Conservation (phyloP, 306 rosid genomes). For the Dryas alaskensis region DNA sequence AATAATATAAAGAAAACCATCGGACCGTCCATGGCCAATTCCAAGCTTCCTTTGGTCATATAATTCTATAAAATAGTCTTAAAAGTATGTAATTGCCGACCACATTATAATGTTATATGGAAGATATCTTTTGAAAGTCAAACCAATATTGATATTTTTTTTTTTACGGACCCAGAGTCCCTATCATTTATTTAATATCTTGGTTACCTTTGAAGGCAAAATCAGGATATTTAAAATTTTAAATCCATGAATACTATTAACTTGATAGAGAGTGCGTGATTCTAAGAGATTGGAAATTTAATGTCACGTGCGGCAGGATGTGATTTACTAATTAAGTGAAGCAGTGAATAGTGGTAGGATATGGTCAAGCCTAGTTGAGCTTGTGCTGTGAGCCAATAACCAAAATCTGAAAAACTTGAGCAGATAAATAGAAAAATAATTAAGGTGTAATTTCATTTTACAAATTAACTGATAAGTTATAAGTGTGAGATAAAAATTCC, state of each 20-base stretch:
- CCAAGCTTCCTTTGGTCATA: too few species aligned
- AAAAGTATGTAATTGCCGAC: neutral
- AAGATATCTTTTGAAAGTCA: neutral
- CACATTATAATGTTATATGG: too few species aligned
- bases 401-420: too few species aligned
- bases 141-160: neutral
- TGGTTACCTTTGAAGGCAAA: neutral
- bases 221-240: too few species aligned
- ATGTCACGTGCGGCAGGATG: neutral
- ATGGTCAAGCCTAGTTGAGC: neutral
- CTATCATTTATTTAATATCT: neutral
- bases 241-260: neutral
- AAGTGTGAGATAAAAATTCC: too few species aligned
- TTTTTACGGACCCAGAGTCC: neutral
- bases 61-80: too few species aligned
- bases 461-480: too few species aligned
- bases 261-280: neutral
- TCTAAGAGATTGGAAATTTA: neutral
- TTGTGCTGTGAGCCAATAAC: too few species aligned
- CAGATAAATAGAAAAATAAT: too few species aligned
- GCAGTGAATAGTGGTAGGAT: neutral
- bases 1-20: neutral
- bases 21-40: neutral
- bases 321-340: neutral
- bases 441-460: too few species aligned